Evolutionary conservation across 768 basidiomycete species (phyloP).

Genomic region (Amanita exitialis): DNA sequence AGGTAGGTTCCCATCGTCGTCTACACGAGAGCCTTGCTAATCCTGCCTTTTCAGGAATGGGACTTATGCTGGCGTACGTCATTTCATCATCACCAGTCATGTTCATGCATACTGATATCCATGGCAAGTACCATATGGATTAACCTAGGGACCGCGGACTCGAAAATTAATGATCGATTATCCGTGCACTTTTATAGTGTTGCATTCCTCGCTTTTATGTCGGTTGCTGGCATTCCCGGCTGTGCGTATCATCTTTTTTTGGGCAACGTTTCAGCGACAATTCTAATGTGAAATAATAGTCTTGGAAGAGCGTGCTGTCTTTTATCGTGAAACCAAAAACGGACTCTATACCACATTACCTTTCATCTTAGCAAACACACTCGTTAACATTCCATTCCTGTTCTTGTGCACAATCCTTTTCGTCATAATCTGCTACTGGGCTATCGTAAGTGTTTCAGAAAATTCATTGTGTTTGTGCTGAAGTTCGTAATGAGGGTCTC

Average conservation of each 20-base stretch:
- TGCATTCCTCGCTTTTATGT: conserved; percentile 48
- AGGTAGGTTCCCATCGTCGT: conserved; percentile 17
- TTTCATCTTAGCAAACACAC: conserved; percentile 43
- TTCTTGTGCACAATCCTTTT: conserved; percentile 39
- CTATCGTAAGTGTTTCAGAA: conserved; percentile 25
- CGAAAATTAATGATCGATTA: conserved; percentile 35
- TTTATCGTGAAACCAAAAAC: conserved; percentile 45
- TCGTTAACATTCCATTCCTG: conserved; percentile 45
- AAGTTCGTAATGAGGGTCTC: conserved; percentile 26
- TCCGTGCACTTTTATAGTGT: conserved; percentile 49
- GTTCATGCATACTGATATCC: neutral
- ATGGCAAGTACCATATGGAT: conserved; percentile 41
- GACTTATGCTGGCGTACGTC: neutral
- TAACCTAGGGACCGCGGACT: conserved; percentile 25
- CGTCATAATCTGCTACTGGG: conserved; percentile 40
- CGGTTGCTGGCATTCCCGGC: conserved; percentile 49
- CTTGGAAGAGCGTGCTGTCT: conserved; percentile 49
- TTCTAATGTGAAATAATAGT: conserved; percentile 18
- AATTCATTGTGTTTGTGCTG: neutral
- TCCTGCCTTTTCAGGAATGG: neutral
- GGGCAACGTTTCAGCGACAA: neutral
- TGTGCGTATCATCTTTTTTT: conserved; percentile 20
- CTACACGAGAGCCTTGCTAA: neutral
- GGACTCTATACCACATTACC: conserved; percentile 45
- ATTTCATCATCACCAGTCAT: neutral